A percentile compares a stretch with the other conserved stretches of the same genome.
Evolutionary conservation across 495 filamentous ascomycete species (phyloP).

Genomic region (Podospora bellae-mahoneyi): DNA sequence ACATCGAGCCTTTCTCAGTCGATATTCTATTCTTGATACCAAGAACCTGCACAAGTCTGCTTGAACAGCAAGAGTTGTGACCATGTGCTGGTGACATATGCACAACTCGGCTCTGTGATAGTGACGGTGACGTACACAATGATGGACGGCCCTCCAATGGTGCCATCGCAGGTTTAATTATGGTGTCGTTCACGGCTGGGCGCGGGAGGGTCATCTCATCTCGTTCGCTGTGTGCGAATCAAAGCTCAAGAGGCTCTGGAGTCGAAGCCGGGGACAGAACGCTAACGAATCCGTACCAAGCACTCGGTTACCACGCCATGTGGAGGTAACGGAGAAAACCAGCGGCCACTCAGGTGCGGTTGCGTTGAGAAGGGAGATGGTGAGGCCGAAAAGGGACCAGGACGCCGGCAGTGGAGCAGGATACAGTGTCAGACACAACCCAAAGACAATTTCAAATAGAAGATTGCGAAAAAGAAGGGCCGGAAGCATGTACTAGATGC

Average conservation of each 20-base stretch:
- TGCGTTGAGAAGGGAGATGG: background rate
- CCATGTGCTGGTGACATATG: slow-evolving; percentile 2
- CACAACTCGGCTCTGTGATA: slow-evolving; percentile 19
- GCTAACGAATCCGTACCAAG: slow-evolving; percentile 15
- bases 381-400: slow-evolving; percentile 1
- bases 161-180: slow-evolving; percentile 5
- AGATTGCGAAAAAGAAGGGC: background rate
- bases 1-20: background rate
- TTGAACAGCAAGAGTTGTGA: background rate
- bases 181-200: slow-evolving; percentile 2
- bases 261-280: slow-evolving; percentile 6
- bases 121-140: slow-evolving; percentile 21
- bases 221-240: background rate
- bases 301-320: slow-evolving; percentile 17
- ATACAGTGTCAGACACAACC: background rate
- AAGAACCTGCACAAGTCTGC: background rate
- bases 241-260: slow-evolving; percentile 6
- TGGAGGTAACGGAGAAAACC: slow-evolving; percentile 8
- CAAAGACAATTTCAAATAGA: slow-evolving; percentile 1
- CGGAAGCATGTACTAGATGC: background rate
- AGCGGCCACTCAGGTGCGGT: background rate
- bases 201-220: background rate
- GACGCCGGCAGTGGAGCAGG: background rate
- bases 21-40: background rate
- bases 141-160: background rate